A percentile compares a stretch with the other conserved stretches of the same genome.
These are phyloP conservation scores for Eutrema yunnanense DNA, from an alignment of 345 rosid species.

Conservation along the genomic window DNA sequence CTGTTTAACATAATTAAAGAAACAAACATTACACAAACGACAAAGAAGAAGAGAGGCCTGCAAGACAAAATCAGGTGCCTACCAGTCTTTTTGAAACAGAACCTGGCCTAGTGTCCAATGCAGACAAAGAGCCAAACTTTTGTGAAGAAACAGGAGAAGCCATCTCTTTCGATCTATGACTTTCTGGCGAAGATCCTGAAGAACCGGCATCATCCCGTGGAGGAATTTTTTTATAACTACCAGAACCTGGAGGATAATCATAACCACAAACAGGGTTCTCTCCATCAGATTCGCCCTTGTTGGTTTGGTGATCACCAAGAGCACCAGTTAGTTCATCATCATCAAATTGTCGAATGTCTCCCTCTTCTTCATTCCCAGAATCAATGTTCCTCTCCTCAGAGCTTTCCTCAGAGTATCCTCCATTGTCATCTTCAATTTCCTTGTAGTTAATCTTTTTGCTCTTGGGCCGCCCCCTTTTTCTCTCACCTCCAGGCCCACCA, in stretches of 20 bases:
- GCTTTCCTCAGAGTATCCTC: constrained; percentile 82
- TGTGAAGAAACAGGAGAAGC: constrained; percentile 87
- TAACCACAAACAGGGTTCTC: constrained; percentile 53
- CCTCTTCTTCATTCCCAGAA: constrained; percentile 87
- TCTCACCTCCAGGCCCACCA: constrained; percentile 57
- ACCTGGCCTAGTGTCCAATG: constrained; percentile 89
- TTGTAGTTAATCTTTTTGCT: constrained; percentile 87
- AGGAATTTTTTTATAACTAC: constrained; percentile 43
- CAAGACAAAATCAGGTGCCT: constrained; percentile 23
- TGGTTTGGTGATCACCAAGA: constrained; percentile 43
- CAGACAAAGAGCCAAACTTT: constrained; percentile 95
- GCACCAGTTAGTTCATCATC: constrained; percentile 78
- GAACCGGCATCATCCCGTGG: constrained; percentile 65
- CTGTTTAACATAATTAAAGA: constrained; percentile 40
- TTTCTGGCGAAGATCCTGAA: constrained; percentile 85
- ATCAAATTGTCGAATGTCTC: constrained; percentile 70
- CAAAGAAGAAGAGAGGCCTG: constrained; percentile 3
- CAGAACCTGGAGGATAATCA: constrained; percentile 51
- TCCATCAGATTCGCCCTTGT: constrained; percentile 75
- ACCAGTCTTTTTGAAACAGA: constrained; percentile 79
- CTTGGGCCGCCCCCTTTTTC: constrained; percentile 88
- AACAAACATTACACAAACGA: constrained; percentile 19
- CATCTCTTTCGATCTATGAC: constrained; percentile 53
- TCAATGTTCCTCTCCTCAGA: constrained; percentile 76
- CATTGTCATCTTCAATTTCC: constrained; percentile 89